phyloP scores from a whole-genome alignment of 202 grass and related monocot genomes.

The Elaeis oleifera region DNA sequence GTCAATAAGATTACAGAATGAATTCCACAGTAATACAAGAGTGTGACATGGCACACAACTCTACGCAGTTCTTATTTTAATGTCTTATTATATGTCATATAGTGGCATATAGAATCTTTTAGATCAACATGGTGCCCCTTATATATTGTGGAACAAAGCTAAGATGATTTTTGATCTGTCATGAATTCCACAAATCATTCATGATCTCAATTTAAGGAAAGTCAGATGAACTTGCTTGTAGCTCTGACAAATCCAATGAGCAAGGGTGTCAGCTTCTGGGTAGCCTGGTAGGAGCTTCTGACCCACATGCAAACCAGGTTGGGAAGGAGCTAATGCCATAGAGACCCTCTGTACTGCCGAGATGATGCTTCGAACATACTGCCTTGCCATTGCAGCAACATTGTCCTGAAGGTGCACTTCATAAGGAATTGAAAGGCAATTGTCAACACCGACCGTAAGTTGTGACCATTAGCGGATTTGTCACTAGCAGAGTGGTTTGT shows the following conservation, averaged over 20 bases:
- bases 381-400: slow-evolving; percentile 14
- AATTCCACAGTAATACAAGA: too few species aligned
- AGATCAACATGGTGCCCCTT: too few species aligned
- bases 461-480: slow-evolving; percentile 35
- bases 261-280: slow-evolving; percentile 14
- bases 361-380: slow-evolving; percentile 14
- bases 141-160: too few species aligned
- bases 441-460: slow-evolving; percentile 7
- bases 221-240: slow-evolving; percentile 20
- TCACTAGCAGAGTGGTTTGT: slow-evolving; percentile 33
- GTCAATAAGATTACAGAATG: too few species aligned
- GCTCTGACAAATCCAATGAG: slow-evolving; percentile 18
- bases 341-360: slow-evolving; percentile 16
- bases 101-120: too few species aligned
- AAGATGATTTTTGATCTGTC: too few species aligned
- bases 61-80: too few species aligned
- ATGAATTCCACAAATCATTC: too few species aligned
- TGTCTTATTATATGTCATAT: too few species aligned
- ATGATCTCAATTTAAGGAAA: background rate
- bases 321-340: slow-evolving; percentile 18
- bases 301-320: background rate
- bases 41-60: too few species aligned
- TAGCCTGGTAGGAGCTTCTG: slow-evolving; percentile 1
- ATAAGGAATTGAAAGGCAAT: slow-evolving; percentile 18
- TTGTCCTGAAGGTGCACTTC: slow-evolving; percentile 19